Base-by-base conservation (phyloP, 148 eudicot species). In the Rhododendron kiyosumense region DNA sequence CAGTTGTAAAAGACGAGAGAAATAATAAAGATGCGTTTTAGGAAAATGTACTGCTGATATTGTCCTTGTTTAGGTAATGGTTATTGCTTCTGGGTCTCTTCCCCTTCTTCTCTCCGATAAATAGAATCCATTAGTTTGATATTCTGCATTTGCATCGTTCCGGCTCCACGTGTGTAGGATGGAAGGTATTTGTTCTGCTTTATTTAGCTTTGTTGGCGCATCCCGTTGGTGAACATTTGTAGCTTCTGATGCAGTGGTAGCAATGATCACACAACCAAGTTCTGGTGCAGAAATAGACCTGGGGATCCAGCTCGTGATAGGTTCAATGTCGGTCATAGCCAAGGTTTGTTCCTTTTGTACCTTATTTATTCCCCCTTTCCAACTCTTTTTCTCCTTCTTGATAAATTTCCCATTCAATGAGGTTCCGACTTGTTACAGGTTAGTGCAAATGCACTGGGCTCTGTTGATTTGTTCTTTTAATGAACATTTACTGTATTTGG, bases 281-380 rank as follows among this genome's bases (percentile, higher is more conserved):
- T 97, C 87, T 97, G 99, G 99, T 94, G 96, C 91, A 94, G 99
- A 97, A 97, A 97, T 89, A 93, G 99, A 90, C 99, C 99, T 36
- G 99, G 99, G 76, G 99, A 97, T 86, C 87, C 95, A 84, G 94
- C 91, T 84, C 98, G 96, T 81, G 99, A 97, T 84, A 97, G 93
- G 87, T 92, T 91, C 73, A 94, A 83, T 82, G 87, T 78, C 18
- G 98, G 96, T 63, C 91, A 89, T 76, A 90, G 88, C 82, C 98
- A 93, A 93, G 98, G 98, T 96, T 85, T 32, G 61, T 17, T 48
- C 73, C 43, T 67, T 28, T 78, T 87, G 26, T 71, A 22, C 45
- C 34, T 54, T 26, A 14, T 26, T 52, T 32, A 63, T 26, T 3
- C 20, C 41, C 34, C 75, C 38, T 69, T 22, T 79, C 32, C 79